Base-by-base conservation (phyloP, 768 basidiomycete genomes). In the Myochromella boudieri region DNA sequence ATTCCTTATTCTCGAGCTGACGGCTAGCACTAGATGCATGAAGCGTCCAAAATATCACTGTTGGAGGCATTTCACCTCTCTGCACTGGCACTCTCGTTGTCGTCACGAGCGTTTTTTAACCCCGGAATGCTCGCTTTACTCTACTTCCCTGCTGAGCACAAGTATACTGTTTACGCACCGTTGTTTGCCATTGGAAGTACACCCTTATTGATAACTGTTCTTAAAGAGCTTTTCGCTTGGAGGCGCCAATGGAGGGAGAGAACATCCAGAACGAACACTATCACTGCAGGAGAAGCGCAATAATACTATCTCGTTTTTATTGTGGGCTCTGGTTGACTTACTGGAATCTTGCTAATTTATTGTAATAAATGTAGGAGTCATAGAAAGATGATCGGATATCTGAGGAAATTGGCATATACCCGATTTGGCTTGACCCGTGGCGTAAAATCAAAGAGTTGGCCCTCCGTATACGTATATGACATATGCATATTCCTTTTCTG, bases 71-170 rank as follows among this genome's bases (percentile, higher is more conserved):
- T 91, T 33, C 64, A 64, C 21, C 72, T 80, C 60, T 91, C 90
- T 1, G 74, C 78, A 11, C 63, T 70, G 46, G 89, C 91, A 0
- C 64, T 82, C 37, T 75, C 73, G 0, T 71, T 84, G 27, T 80
- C 92, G 9, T 90, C 87, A 1, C 78, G 84, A 32, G 95, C 97
- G 3, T 98, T 97, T 74, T 98, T 97, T 70, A 91, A 93, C 64
- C 97, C 95, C 0, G 90, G 88, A 17, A 97, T 98, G 94, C 69
- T 98, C 56, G 94, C 92, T 11, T 68, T 97, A 61, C 75, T 99
- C 17, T 99, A 99, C 67, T 98, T 98, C 68, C 97, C 97, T 17
- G 85, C 92, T 15, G 97, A 98, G 61, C 97, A 98, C 71, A 97
- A 90, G 62, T 95, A 93, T 63, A 95, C 95, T 2, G 92, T 99